phyloP scores from a whole-genome alignment of 1,139 yeast genomes.

The Nakaseomyces delphensis region DNA sequence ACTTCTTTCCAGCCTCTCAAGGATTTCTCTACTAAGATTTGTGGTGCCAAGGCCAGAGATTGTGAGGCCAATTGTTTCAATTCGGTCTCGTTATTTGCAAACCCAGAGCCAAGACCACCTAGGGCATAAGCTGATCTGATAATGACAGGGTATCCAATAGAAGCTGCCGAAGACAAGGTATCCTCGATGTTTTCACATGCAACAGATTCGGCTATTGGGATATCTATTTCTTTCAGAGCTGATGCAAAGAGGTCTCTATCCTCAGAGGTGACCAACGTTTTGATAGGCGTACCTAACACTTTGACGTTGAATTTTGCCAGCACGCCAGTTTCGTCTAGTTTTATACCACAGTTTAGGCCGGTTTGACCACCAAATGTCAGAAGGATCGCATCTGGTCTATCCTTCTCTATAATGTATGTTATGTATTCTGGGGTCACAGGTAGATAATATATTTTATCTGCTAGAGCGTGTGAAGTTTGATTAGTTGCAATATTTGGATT shows the following conservation, averaged over 20 bases:
- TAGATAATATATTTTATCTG: slow-evolving; percentile 87
- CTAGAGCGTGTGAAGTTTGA: slow-evolving; percentile 91
- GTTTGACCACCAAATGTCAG: slow-evolving; percentile 99
- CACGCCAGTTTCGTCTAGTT: slow-evolving; percentile 87
- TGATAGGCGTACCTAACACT: slow-evolving; percentile 94
- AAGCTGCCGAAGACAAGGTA: slow-evolving; percentile 78
- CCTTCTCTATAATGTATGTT: slow-evolving; percentile 87
- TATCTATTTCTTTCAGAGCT: slow-evolving; percentile 86
- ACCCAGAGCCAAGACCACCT: slow-evolving; percentile 98
- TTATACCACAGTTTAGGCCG: slow-evolving; percentile 90
- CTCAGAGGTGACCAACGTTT: slow-evolving; percentile 90
- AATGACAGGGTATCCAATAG: slow-evolving; percentile 90
- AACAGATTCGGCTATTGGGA: slow-evolving; percentile 92
- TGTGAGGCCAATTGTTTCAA: slow-evolving; percentile 80
- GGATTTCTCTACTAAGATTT: slow-evolving; percentile 91
- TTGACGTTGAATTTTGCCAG: slow-evolving; percentile 84
- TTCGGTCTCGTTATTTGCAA: slow-evolving; percentile 77
- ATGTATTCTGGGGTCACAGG: slow-evolving; percentile 97
- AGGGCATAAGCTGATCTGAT: slow-evolving; percentile 96
- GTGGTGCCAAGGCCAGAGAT: slow-evolving; percentile 84
- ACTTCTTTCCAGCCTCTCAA: slow-evolving; percentile 99
- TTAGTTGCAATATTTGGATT: slow-evolving; percentile 97
- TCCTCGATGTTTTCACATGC: slow-evolving; percentile 93
- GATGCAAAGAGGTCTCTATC: slow-evolving; percentile 94
- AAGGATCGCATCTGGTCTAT: slow-evolving; percentile 90